Conservation (phyloP, 2,329 filamentous ascomycete species). For the Aspergillus aculeatus region DNA sequence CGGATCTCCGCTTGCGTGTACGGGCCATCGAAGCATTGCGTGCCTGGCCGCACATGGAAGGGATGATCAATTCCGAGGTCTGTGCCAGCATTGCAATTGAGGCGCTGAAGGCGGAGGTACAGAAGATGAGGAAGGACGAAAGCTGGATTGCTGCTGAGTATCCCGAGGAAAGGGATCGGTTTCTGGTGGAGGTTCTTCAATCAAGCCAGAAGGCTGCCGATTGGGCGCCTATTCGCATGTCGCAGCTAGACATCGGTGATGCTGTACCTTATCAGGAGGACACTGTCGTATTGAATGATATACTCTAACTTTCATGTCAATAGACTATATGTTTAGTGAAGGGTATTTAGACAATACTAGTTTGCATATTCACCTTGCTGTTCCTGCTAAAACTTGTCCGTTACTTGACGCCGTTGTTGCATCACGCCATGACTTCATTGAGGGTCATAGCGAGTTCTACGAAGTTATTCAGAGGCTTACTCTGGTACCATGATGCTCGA, state of each 20-base stretch:
- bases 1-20: conserved; percentile 12
- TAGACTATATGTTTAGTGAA: no score
- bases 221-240: not conserved
- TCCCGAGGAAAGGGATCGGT: not conserved
- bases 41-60: conserved; percentile 17
- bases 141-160: not conserved
- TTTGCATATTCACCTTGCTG: no score
- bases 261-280: not conserved
- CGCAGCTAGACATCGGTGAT: not conserved
- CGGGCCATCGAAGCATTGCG: conserved; percentile 14
- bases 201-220: not conserved
- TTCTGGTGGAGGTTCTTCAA: not conserved
- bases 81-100: conserved; percentile 8
- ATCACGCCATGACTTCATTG: not conserved
- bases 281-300: no score
- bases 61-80: conserved; percentile 18
- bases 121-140: not conserved
- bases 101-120: conserved; percentile 8
- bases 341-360: no score
- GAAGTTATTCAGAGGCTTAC: no score
- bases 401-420: not conserved
- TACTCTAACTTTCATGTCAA: no score
- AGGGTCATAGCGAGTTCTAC: not conserved
- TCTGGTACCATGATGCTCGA: no score
- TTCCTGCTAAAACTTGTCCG: no score